Conservation (phyloP, 352 stramenopile species). For the Aphanomyces cochlioides region DNA sequence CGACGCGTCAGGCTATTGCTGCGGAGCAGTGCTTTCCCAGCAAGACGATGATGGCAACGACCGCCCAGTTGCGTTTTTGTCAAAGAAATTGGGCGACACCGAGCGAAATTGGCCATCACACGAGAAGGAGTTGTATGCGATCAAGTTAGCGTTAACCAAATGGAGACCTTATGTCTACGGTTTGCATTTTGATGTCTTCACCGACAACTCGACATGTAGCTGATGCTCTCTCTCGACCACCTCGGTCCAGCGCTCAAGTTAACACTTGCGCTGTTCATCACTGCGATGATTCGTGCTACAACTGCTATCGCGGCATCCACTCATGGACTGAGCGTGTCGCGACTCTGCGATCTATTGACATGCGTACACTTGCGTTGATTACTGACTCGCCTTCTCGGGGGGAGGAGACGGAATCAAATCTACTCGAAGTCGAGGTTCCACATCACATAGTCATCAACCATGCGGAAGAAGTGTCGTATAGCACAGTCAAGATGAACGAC, state of each 20-base stretch:
- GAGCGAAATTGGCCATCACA: slow-evolving; percentile 26
- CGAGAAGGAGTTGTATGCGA: slow-evolving; percentile 33
- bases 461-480: too few relatives aligned
- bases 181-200: slow-evolving; percentile 30
- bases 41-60: slow-evolving; percentile 9
- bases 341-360: too few relatives aligned
- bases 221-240: slow-evolving; percentile 25
- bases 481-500: slow-evolving; percentile 8
- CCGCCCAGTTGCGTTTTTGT: slow-evolving; percentile 36
- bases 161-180: slow-evolving; percentile 32
- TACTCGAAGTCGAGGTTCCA: too few relatives aligned
- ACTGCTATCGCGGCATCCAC: too few relatives aligned
- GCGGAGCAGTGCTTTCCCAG: slow-evolving; percentile 30
- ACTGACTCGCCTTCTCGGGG: too few relatives aligned
- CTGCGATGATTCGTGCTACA: background rate
- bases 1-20: background rate
- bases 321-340: too few relatives aligned
- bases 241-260: background rate
- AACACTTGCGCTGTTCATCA: slow-evolving; percentile 10
- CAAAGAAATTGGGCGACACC: slow-evolving; percentile 30
- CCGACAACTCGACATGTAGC: slow-evolving; percentile 32
- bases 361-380: too few relatives aligned
- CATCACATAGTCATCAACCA: too few relatives aligned
- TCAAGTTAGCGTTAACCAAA: slow-evolving; percentile 32
- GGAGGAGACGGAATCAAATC: too few relatives aligned